These are phyloP conservation scores for Gamarada debralockiae DNA, from an alignment of 495 filamentous ascomycete species.

Conservation along the genomic window DNA sequence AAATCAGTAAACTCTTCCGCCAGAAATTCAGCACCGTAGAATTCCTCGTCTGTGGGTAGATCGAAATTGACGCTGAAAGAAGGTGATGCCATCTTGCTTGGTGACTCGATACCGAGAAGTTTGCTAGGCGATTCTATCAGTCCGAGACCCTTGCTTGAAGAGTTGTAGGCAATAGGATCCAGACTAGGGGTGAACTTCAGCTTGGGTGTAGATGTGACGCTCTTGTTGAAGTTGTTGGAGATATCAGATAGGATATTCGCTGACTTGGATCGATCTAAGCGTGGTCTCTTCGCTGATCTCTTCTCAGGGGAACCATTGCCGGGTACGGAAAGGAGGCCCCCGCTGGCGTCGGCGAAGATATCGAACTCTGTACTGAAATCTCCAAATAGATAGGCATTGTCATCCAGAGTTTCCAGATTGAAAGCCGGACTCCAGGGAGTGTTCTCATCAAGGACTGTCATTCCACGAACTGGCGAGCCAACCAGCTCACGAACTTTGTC, in stretches of 20 bases:
- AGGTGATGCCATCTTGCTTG: slow-evolving; percentile 49
- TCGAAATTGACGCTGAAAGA: slow-evolving; percentile 18
- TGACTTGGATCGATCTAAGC: slow-evolving; percentile 53
- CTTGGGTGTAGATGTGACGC: slow-evolving; percentile 39
- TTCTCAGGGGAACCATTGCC: slow-evolving; percentile 73
- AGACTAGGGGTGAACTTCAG: slow-evolving; percentile 37
- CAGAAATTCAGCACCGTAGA: slow-evolving; percentile 48
- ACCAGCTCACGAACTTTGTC: slow-evolving; percentile 83
- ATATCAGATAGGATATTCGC: slow-evolving; percentile 65
- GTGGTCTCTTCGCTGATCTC: slow-evolving; percentile 60
- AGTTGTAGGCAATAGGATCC: slow-evolving; percentile 20
- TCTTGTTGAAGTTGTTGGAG: slow-evolving; percentile 51
- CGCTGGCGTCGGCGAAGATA: slow-evolving; percentile 63
- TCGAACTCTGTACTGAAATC: slow-evolving; percentile 58
- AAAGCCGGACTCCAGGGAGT: slow-evolving; percentile 78
- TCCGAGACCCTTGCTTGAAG: slow-evolving; percentile 32
- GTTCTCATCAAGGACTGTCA: slow-evolving; percentile 61
- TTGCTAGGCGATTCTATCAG: slow-evolving; percentile 43
- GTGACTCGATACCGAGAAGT: slow-evolving; percentile 38
- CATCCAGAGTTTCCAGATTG: slow-evolving; percentile 44
- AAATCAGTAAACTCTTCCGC: slow-evolving; percentile 58
- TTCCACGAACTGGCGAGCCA: slow-evolving; percentile 75
- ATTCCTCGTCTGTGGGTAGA: slow-evolving; percentile 37
- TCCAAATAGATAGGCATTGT: slow-evolving; percentile 41
- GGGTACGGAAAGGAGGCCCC: slow-evolving; percentile 39